phyloP scores from a whole-genome alignment of 768 basidiomycete genomes.

The Lepiota brunneoincarnata region DNA sequence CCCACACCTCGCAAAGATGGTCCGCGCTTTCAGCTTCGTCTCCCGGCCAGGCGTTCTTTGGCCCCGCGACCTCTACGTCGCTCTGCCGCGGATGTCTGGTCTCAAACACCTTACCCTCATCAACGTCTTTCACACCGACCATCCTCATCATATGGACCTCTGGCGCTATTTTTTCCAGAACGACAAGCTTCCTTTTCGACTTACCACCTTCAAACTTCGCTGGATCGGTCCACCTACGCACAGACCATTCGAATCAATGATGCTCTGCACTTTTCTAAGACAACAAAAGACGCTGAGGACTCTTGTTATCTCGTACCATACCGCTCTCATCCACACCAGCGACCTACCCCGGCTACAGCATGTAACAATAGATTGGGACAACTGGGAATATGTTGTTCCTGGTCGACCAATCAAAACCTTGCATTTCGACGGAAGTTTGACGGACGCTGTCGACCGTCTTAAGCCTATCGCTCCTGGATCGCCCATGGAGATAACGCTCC shows the following conservation, averaged over 20 bases:
- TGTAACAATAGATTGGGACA: not conserved
- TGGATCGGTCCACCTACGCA: not conserved
- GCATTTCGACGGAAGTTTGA: not conserved
- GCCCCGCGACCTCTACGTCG: not conserved
- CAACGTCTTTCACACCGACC: not conserved
- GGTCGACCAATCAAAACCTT: not conserved
- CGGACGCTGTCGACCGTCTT: not conserved
- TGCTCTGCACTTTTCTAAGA: not conserved
- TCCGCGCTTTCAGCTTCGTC: not conserved
- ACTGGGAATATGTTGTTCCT: not conserved
- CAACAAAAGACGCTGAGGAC: not conserved
- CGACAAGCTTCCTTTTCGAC: not conserved
- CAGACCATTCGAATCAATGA: not conserved
- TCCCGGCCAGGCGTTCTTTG: not conserved
- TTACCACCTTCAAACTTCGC: not conserved
- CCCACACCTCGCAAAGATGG: not conserved
- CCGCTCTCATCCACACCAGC: not conserved
- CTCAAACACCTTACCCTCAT: slow-evolving; percentile 7
- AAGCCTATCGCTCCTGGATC: not conserved
- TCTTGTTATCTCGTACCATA: not conserved
- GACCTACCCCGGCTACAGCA: not conserved
- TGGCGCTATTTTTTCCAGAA: slow-evolving; percentile 1
- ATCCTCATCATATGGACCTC: not conserved
- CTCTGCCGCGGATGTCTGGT: not conserved
- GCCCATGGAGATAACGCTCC: not conserved